phyloP scores from a whole-genome alignment of 768 basidiomycete species.

The Agaricus sinodeliciosus region DNA sequence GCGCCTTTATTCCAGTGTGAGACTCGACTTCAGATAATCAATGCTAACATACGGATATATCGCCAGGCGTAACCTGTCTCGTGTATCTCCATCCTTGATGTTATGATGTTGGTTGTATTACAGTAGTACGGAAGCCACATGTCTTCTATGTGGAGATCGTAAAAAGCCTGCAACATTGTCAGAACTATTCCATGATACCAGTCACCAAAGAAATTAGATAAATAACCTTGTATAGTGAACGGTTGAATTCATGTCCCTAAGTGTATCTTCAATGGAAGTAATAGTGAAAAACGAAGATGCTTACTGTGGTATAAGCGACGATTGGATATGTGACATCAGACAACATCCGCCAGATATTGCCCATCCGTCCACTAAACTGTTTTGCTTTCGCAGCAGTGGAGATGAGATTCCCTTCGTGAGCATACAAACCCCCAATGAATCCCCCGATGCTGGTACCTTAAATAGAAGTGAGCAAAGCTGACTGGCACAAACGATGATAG shows the following conservation, averaged over 20 bases:
- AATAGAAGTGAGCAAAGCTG: not conserved
- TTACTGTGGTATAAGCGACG: constrained; percentile 83
- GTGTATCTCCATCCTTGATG: constrained; percentile 95
- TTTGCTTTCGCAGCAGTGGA: constrained; percentile 82
- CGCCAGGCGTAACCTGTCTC: constrained; percentile 99
- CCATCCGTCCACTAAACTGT: constrained; percentile 88
- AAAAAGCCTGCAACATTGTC: constrained; percentile 57
- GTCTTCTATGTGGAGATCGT: constrained; percentile 91
- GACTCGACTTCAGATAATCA: not conserved
- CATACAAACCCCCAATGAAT: constrained; percentile 91
- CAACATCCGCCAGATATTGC: constrained; percentile 88
- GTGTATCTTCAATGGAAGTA: constrained; percentile 2
- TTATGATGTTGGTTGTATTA: constrained; percentile 96
- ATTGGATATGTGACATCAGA: constrained; percentile 92
- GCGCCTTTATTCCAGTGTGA: constrained; percentile 48
- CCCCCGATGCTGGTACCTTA: constrained; percentile 85
- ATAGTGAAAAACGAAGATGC: constrained; percentile 9
- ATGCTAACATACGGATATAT: constrained; percentile 58
- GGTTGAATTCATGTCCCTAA: constrained; percentile 92
- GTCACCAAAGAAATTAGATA: not conserved
- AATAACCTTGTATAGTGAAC: constrained; percentile 79
- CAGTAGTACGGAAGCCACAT: constrained; percentile 99
- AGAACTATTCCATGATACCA: not conserved
- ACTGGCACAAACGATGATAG: not conserved
- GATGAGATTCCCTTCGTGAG: constrained; percentile 87